Evolutionary conservation across 306 rosid genomes (phyloP).

Genomic region (Vigna radiata): DNA sequence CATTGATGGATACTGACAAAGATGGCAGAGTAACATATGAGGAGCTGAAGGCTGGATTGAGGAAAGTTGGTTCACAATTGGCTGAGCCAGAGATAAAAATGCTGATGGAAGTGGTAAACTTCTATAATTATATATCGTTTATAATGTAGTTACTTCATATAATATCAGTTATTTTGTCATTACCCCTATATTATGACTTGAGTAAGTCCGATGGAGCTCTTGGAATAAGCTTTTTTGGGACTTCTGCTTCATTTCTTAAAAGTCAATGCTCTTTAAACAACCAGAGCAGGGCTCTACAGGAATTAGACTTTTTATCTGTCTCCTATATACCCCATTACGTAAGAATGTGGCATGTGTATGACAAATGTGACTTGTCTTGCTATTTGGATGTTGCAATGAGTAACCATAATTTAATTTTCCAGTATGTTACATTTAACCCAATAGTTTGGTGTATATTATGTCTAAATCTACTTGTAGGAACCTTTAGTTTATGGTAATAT

Average conservation of each 20-base stretch:
- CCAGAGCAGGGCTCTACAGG: background rate
- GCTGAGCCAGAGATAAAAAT: slow-evolving; percentile 96
- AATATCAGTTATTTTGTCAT: slow-evolving; percentile 21
- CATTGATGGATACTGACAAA: slow-evolving; percentile 85
- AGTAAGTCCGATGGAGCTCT: slow-evolving; percentile 10
- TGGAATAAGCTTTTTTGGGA: slow-evolving; percentile 40
- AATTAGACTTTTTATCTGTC: slow-evolving; percentile 10
- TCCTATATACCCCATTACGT: background rate
- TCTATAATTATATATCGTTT: slow-evolving; percentile 13
- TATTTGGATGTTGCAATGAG: background rate
- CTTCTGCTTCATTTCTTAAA: slow-evolving; percentile 5
- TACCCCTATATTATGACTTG: background rate
- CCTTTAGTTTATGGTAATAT: slow-evolving; percentile 17
- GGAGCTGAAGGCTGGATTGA: slow-evolving; percentile 82
- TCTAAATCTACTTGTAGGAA: background rate
- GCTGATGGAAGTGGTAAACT: slow-evolving; percentile 96
- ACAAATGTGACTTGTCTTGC: background rate
- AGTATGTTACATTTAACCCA: background rate
- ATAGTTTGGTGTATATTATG: background rate
- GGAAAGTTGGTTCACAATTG: slow-evolving; percentile 90
- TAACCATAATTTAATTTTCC: background rate
- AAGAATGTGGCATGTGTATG: background rate
- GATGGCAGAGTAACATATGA: slow-evolving; percentile 88
- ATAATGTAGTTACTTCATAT: slow-evolving; percentile 10
- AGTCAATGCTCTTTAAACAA: background rate